Evolutionary conservation across 1,284 basidiomycete genomes (phyloP).

Genomic region (Fereydounia khargensis): DNA sequence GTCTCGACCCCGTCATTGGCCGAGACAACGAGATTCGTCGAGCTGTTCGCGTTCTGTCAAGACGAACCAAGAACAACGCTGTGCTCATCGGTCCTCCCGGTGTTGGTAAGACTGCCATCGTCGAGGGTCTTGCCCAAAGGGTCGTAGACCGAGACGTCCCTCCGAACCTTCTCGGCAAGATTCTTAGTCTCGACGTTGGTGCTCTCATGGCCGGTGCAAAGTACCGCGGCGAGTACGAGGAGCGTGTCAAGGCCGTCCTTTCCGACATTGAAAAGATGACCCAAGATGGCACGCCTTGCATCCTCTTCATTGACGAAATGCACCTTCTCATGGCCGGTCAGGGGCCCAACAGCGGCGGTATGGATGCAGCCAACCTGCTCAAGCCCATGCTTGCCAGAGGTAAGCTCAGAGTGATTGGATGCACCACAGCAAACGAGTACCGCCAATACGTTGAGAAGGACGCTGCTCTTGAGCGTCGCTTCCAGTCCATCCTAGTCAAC

Average conservation of each 20-base stretch:
- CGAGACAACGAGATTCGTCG: constrained; percentile 54
- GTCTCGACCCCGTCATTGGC: constrained; percentile 65
- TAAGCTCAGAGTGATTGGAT: constrained; percentile 84
- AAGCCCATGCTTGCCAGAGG: constrained; percentile 68
- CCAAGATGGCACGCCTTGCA: constrained; percentile 77
- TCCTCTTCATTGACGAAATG: constrained; percentile 90
- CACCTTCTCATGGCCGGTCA: constrained; percentile 54
- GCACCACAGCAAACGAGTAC: constrained; percentile 90
- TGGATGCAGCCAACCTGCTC: constrained; percentile 56
- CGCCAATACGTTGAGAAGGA: constrained; percentile 88
- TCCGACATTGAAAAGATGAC: constrained; percentile 86
- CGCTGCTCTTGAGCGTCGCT: constrained; percentile 85
- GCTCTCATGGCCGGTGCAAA: constrained; percentile 94
- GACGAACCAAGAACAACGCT: constrained; percentile 82
- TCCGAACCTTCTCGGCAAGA: constrained; percentile 75
- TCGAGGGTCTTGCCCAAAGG: constrained; percentile 91
- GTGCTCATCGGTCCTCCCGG: constrained; percentile 72
- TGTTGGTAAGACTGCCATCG: constrained; percentile 68
- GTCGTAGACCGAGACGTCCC: constrained; percentile 94
- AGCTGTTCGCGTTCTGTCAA: constrained; percentile 54
- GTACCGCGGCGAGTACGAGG: constrained; percentile 96
- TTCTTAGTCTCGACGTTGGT: constrained; percentile 84
- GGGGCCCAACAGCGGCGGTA: constrained; percentile 40
- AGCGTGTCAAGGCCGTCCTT: constrained; percentile 88
- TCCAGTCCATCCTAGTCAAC: constrained; percentile 84